Evolutionary conservation across 768 basidiomycete genomes (phyloP).

Genomic region (Russula ochroleuca): DNA sequence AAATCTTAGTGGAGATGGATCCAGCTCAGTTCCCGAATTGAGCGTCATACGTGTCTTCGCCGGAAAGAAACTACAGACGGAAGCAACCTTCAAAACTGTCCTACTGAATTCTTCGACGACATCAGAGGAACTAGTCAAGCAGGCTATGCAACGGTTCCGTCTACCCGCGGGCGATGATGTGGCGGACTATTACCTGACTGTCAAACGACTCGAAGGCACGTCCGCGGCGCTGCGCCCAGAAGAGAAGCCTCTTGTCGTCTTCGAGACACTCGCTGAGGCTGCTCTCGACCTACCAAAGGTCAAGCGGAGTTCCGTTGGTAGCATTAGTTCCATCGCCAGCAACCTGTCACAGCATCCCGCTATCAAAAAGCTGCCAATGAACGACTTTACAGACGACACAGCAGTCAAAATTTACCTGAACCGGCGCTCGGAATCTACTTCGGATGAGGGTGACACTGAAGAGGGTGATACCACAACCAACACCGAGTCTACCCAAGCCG

Average conservation of each 20-base stretch:
- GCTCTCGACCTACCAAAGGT: constrained; percentile 82
- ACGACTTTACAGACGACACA: constrained; percentile 96
- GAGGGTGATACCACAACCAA: constrained; percentile 44
- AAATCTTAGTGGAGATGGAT: constrained; percentile 55
- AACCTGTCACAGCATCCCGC: constrained; percentile 94
- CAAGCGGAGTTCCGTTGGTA: constrained; percentile 89
- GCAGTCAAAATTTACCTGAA: constrained; percentile 96
- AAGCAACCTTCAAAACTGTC: constrained; percentile 98
- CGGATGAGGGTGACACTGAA: constrained; percentile 41
- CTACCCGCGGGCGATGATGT: constrained; percentile 60
- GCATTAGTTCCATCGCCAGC: constrained; percentile 89
- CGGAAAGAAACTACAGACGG: constrained; percentile 82
- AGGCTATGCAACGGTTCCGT: constrained; percentile 93
- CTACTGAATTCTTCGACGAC: constrained; percentile 84
- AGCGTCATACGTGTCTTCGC: constrained; percentile 97
- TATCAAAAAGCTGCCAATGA: constrained; percentile 91
- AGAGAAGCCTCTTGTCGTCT: constrained; percentile 84
- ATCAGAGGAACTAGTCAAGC: constrained; percentile 76
- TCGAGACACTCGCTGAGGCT: constrained; percentile 78
- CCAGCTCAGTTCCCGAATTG: constrained; percentile 67
- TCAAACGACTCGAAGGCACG: constrained; percentile 89
- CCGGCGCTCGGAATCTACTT: constrained; percentile 41
- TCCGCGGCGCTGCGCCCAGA: constrained; percentile 65
- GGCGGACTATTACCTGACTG: constrained; percentile 75
- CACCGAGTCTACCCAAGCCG: constrained; percentile 37